Evolutionary conservation across 495 filamentous ascomycete genomes (phyloP), one percentile per base, ranked within the genome.

Genomic region (Hypoxylon fragiforme): DNA sequence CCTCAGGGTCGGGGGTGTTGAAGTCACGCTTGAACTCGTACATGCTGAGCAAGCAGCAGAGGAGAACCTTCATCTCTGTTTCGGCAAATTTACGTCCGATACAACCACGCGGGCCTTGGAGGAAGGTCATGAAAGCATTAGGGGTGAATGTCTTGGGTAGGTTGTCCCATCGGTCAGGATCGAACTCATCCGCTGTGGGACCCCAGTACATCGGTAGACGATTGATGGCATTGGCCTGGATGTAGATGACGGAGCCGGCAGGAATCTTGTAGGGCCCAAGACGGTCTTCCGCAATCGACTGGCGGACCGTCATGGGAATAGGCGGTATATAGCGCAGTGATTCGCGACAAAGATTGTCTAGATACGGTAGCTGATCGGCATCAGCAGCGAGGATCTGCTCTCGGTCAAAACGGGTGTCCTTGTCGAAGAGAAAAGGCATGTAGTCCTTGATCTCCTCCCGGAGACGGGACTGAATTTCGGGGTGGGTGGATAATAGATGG

Each of bases 261-360:
- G 69, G 69, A 0, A 73, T 34, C 13, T 51, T 38, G 50, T 66
- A 69, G 1, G 47, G 53, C 5, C 64, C 64, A 1, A 73, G 41
- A 1, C 16, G 11, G 55, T 70, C 68, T 14, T 65, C 62, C 3
- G 40, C 43, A n/a, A 68, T 12, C 5, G 68, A 65, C 47, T 73
- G 67, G 7, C 69, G 64, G 3, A 70, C 67, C 9, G 67, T 70
- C 67, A 70, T 69, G 35, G 69, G 69, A 38, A 72, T 77, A 4
- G 76, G 75, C 5, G 76, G 74, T 44, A 77, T 77, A 61, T 66
- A 75, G 12, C 76, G 72, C 12, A 79, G 65, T 9, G 73, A 73
- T 54, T 79, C 76, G 44, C 74, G 73, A 66, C 74, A 77, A 19
- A 82, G 72, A 36, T 75, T 78, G 60, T 74, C 69, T 2, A 73